Evolutionary conservation across 2,329 filamentous ascomycete species (phyloP).

Genomic region (Alternaria angustiovoidea): DNA sequence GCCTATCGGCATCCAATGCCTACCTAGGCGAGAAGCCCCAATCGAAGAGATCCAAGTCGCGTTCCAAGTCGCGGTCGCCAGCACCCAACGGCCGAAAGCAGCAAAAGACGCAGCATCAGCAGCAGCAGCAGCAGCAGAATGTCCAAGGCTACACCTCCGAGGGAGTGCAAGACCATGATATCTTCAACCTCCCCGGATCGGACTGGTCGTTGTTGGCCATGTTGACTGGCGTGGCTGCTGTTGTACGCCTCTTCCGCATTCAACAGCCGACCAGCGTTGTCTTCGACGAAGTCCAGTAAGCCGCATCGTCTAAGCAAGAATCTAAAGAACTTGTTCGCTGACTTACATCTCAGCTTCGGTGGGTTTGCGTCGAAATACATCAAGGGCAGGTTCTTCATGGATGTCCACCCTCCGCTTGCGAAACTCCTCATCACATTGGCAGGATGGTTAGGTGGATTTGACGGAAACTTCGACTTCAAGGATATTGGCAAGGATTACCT

Average conservation of each 20-base stretch:
- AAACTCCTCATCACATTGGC: slow-evolving; percentile 96
- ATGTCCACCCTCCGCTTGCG: slow-evolving; percentile 96
- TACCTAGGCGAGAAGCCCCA: slow-evolving; percentile 45
- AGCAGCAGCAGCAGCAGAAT: slow-evolving; percentile 26
- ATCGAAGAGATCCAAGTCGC: slow-evolving; percentile 36
- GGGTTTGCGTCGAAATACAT: slow-evolving; percentile 99
- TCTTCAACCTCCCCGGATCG: slow-evolving; percentile 82
- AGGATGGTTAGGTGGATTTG: slow-evolving; percentile 92
- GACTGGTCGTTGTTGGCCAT: slow-evolving; percentile 81
- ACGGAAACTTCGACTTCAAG: slow-evolving; percentile 98
- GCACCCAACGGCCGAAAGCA: slow-evolving; percentile 45
- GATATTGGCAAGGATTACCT: slow-evolving; percentile 99
- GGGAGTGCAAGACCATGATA: slow-evolving; percentile 87
- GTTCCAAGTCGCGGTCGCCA: slow-evolving; percentile 47
- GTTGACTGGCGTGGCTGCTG: slow-evolving; percentile 76
- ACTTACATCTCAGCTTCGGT: slow-evolving; percentile 74
- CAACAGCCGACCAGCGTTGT: slow-evolving; percentile 96
- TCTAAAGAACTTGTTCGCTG: slow-evolving; percentile 23
- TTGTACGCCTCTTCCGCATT: slow-evolving; percentile 91
- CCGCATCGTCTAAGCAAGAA: slow-evolving; percentile 35
- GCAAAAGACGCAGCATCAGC: slow-evolving; percentile 35
- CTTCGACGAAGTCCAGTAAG: slow-evolving; percentile 98
- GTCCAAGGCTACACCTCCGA: slow-evolving; percentile 73
- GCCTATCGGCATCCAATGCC: slow-evolving; percentile 36
- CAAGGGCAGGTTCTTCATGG: slow-evolving; percentile 99